Evolutionary conservation across 805 yeast species (phyloP).

Genomic region (Saccharomycodes ludwigii): DNA sequence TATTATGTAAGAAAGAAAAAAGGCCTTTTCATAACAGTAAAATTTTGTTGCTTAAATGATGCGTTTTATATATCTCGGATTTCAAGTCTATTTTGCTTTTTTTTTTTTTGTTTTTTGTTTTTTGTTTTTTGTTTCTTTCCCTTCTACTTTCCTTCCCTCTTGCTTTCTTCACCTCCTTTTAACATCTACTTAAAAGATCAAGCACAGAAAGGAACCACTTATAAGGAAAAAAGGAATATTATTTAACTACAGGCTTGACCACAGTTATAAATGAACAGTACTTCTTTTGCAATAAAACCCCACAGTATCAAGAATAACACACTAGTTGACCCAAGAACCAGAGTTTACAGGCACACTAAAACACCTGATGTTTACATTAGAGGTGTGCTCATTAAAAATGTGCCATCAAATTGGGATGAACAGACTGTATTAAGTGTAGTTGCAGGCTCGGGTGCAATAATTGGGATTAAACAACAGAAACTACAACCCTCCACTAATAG

Average conservation of each 20-base stretch:
- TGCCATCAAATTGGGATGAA: slow-evolving; percentile 65
- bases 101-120: too few relatives aligned
- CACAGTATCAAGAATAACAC: slow-evolving; percentile 1
- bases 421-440: slow-evolving; percentile 50
- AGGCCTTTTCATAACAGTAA: too few relatives aligned
- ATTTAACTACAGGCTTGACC: too few relatives aligned
- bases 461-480: slow-evolving; percentile 37
- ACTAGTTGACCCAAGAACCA: slow-evolving; percentile 21
- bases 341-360: slow-evolving; percentile 20
- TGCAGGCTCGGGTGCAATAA: slow-evolving; percentile 61
- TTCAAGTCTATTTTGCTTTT: too few relatives aligned
- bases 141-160: too few relatives aligned
- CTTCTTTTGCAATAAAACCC: too few relatives aligned
- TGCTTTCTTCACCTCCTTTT: background rate
- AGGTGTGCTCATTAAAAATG: slow-evolving; percentile 24
- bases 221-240: background rate
- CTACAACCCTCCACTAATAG: slow-evolving; percentile 15
- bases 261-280: too few relatives aligned
- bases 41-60: too few relatives aligned
- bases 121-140: too few relatives aligned
- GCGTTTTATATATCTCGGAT: too few relatives aligned
- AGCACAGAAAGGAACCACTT: background rate
- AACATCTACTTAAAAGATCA: background rate
- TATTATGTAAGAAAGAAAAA: too few relatives aligned
- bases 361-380: slow-evolving; percentile 21